Percentiles rank a stretch among this genome's conserved stretches.
Conservation (phyloP, 2,329 filamentous ascomycete species). For the Periconia sp. region DNA sequence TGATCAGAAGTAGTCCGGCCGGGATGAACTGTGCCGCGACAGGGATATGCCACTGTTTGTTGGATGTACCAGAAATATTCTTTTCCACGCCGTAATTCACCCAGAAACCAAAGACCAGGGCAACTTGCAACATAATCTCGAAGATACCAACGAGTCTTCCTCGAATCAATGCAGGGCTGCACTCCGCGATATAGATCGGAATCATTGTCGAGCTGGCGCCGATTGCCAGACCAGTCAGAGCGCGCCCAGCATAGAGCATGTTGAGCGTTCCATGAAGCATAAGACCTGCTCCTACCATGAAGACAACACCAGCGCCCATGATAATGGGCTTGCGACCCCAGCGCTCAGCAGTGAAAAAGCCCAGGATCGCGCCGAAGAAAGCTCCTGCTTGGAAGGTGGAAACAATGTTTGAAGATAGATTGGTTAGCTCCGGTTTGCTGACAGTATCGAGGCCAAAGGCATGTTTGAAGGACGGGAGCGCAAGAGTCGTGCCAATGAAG, state of each 20-base stretch:
- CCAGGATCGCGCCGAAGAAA: slow-evolving; percentile 49
- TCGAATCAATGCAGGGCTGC: slow-evolving; percentile 66
- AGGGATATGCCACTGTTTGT: slow-evolving; percentile 68
- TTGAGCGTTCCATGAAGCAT: slow-evolving; percentile 46
- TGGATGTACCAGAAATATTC: slow-evolving; percentile 51
- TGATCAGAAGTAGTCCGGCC: slow-evolving; percentile 42
- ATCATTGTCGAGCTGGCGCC: slow-evolving; percentile 46
- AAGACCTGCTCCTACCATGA: slow-evolving; percentile 49
- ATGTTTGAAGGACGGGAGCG: slow-evolving; percentile 45
- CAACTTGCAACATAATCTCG: slow-evolving; percentile 69
- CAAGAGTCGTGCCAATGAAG: slow-evolving; percentile 50
- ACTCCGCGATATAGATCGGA: slow-evolving; percentile 48
- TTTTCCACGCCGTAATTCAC: slow-evolving; percentile 50
- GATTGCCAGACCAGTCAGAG: slow-evolving; percentile 47
- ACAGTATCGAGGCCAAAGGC: slow-evolving; percentile 42
- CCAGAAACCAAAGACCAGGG: slow-evolving; percentile 58
- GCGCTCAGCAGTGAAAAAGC: slow-evolving; percentile 56
- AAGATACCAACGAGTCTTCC: slow-evolving; percentile 71
- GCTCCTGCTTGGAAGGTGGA: slow-evolving; percentile 46
- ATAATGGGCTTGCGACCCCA: slow-evolving; percentile 58
- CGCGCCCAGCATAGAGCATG: slow-evolving; percentile 46
- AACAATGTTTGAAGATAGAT: slow-evolving; percentile 48
- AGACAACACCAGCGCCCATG: slow-evolving; percentile 53
- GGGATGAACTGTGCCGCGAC: slow-evolving; percentile 57
- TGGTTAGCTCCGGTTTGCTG: slow-evolving; percentile 39